These are phyloP conservation scores for Claviceps sp. DNA, from an alignment of 2,329 filamentous ascomycete species.

Conservation along the genomic window DNA sequence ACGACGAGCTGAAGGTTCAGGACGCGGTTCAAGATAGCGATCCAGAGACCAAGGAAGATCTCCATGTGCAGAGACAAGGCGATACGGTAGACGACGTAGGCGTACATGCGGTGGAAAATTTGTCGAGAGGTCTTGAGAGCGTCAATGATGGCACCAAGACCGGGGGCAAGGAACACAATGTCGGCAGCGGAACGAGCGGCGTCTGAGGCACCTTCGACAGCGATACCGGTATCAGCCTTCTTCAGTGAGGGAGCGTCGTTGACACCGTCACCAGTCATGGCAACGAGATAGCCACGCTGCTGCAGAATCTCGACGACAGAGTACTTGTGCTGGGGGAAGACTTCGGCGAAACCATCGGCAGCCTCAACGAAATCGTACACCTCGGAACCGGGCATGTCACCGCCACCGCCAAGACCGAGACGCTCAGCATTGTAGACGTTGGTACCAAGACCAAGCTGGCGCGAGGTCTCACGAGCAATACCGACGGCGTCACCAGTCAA, in stretches of 20 bases:
- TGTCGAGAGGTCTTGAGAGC: constrained; percentile 85
- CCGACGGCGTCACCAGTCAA: constrained; percentile 89
- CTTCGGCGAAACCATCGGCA: constrained; percentile 88
- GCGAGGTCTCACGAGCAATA: constrained; percentile 83
- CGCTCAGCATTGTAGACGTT: constrained; percentile 92
- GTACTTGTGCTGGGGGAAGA: constrained; percentile 93
- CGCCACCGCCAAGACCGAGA: constrained; percentile 77
- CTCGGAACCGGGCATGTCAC: constrained; percentile 86
- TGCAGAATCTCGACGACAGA: constrained; percentile 88
- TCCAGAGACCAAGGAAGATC: constrained; percentile 86
- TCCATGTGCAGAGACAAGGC: constrained; percentile 82
- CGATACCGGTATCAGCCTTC: constrained; percentile 94
- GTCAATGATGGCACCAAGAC: constrained; percentile 84
- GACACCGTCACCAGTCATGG: constrained; percentile 94
- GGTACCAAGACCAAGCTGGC: constrained; percentile 80
- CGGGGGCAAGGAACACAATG: constrained; percentile 85
- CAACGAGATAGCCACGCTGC: constrained; percentile 84
- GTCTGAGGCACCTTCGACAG: constrained; percentile 82
- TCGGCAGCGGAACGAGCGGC: constrained; percentile 83
- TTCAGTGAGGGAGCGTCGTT: constrained; percentile 88
- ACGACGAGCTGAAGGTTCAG: constrained; percentile 80
- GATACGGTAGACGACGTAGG: constrained; percentile 91
- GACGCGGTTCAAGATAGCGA: constrained; percentile 71
- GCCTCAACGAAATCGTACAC: constrained; percentile 93
- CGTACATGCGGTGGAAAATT: constrained; percentile 96